Evolutionary conservation across 2,329 filamentous ascomycete species (phyloP), one percentile per base, ranked within the genome.

Genomic region (Thermothelomyces thermophilus): DNA sequence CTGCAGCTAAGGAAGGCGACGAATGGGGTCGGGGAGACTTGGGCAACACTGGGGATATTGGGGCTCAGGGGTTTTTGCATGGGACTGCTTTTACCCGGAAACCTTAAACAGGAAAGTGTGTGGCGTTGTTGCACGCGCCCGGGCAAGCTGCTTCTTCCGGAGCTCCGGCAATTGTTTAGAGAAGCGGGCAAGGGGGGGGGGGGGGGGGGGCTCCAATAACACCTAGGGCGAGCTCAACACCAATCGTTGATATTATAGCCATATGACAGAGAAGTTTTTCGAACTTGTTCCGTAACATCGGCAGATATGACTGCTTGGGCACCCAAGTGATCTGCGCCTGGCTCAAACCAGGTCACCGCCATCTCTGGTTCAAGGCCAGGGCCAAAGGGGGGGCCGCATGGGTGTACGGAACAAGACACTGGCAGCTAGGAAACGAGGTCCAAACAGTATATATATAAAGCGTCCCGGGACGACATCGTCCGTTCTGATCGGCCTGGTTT

Each of bases 261-360:
- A 58, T 47, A 58, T 59, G 57, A 54, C 10, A 51, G 52, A 51
- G 52, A 54, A 60, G 44, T 39, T 28, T 28, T 52, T 60, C 54
- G 24, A 59, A 51, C 54, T 51, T 50, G 56, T 60, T 60, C 57
- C 26, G 58, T 60, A 51, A 54, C 46, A 60, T 60, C 58, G 58
- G 58, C 56, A 60, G 54, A 59, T 60, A 50, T 44, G 50, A 33
- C 39, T 53, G 42, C 51, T 40, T 48, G 46, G 30, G 34, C 45
- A 48, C 52, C 53, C 53, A 46, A 52, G 53, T 31, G 34, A 14
- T 8, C n/a, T 42, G 16, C 19, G 26, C 40, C 26, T 46, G 24
- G 39, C n/a, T 20, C 49, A 37, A 37, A 55, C 55, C 53, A 41
- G 57, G 57, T 56, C 45, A 19, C 26, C 16, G 49, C 41, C 46